phyloP scores from a whole-genome alignment of 495 filamentous ascomycete species.

The Halenospora varia region DNA sequence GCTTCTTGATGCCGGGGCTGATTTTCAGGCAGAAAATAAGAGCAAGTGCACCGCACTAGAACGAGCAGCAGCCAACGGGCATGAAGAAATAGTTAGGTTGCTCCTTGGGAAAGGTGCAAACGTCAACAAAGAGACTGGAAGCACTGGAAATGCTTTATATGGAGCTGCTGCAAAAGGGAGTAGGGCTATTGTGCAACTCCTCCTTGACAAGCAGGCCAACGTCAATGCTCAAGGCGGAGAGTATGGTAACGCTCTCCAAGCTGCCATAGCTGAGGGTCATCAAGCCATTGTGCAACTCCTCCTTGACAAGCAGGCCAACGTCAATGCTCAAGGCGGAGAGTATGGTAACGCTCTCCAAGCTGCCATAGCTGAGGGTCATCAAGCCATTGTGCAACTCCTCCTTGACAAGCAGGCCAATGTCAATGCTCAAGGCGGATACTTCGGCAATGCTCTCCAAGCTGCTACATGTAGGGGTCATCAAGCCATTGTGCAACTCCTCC shows the following conservation, averaged over 20 bases:
- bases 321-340: conserved; percentile 12
- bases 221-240: conserved; percentile 19
- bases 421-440: conserved; percentile 20
- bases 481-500: no score
- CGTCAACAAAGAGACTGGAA: conserved; percentile 15
- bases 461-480: no score
- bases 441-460: no score
- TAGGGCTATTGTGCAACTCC: conserved; percentile 16
- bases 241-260: conserved; percentile 22
- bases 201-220: conserved; percentile 18
- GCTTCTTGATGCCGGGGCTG: conserved; percentile 22
- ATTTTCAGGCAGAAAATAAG: conserved; percentile 17
- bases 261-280: conserved; percentile 11
- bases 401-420: conserved; percentile 20
- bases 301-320: conserved; percentile 21
- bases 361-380: conserved; percentile 10
- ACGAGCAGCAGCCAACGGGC: conserved; percentile 16
- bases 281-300: conserved; percentile 22
- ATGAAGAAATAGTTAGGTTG: conserved; percentile 15
- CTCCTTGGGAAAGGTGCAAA: conserved; percentile 22
- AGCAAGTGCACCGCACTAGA: conserved; percentile 16
- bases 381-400: conserved; percentile 19
- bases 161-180: conserved; percentile 14
- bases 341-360: conserved; percentile 15
- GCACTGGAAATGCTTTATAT: conserved; percentile 22